Percentiles rank a stretch among this genome's conserved stretches.
phyloP scores from a whole-genome alignment of 805 yeast genomes.

The Yamadazyma insecticola region DNA sequence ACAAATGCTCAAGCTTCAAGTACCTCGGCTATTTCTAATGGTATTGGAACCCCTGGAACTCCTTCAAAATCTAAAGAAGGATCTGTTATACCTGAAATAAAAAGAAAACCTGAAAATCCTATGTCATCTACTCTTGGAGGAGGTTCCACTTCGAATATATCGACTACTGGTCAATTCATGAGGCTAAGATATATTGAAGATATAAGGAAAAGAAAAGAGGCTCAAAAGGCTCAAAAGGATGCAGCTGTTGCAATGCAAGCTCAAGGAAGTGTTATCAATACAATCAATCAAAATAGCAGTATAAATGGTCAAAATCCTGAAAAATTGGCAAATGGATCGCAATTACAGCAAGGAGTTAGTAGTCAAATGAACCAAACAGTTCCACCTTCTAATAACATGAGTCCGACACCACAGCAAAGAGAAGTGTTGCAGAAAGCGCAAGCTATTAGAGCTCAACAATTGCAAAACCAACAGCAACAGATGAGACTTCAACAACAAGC shows the following conservation, averaged over 20 bases:
- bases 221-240: constrained; percentile 38
- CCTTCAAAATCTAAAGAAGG: constrained; percentile 10
- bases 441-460: constrained; percentile 12
- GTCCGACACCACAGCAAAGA: background rate
- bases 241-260: constrained; percentile 36
- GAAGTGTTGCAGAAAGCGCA: constrained; percentile 9
- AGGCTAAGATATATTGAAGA: constrained; percentile 86
- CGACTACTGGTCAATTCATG: constrained; percentile 58
- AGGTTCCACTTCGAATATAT: constrained; percentile 3
- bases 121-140: constrained; percentile 2
- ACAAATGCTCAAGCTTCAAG: constrained; percentile 8
- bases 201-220: constrained; percentile 60
- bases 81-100: constrained; percentile 7
- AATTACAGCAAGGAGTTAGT: constrained; percentile 6
- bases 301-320: constrained; percentile 12
- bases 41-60: constrained; percentile 14
- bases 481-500: constrained; percentile 13
- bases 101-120: constrained; percentile 7
- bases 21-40: constrained; percentile 14
- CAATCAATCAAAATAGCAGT: constrained; percentile 13
- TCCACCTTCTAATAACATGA: background rate
- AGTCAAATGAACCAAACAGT: background rate
- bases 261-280: constrained; percentile 8
- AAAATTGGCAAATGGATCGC: constrained; percentile 7
- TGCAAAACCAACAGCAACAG: constrained; percentile 15